Conservation (phyloP, 1,139 yeast genomes). For the Taphrina sp. region DNA sequence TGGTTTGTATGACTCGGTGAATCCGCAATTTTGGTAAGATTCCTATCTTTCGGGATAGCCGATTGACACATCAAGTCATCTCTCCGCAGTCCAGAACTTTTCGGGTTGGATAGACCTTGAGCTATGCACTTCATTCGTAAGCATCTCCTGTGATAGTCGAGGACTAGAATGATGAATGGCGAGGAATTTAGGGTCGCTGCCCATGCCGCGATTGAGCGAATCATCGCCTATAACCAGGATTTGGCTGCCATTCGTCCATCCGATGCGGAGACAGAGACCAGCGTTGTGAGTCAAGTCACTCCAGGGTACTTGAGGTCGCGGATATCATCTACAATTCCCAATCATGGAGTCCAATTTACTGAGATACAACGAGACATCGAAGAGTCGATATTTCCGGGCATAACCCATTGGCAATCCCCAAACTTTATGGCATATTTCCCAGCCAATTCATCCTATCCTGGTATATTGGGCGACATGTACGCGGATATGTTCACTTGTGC, state of each 20-base stretch:
- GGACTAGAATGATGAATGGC: not conserved
- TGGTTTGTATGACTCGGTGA: no score
- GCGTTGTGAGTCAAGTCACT: slow-evolving; percentile 37
- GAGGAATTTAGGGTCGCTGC: slow-evolving; percentile 37
- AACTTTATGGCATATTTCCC: slow-evolving; percentile 40
- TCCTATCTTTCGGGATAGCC: no score
- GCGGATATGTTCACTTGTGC: slow-evolving; percentile 39
- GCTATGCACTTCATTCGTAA: no score
- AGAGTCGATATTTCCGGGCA: slow-evolving; percentile 37
- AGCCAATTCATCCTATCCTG: slow-evolving; percentile 38
- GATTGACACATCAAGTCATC: no score
- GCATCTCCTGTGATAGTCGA: no score
- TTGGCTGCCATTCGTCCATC: slow-evolving; percentile 31
- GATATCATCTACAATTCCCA: slow-evolving; percentile 37
- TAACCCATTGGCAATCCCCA: slow-evolving; percentile 40
- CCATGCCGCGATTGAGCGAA: slow-evolving; percentile 39
- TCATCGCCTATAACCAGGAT: slow-evolving; percentile 37
- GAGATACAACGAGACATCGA: slow-evolving; percentile 37
- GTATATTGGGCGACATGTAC: slow-evolving; percentile 39
- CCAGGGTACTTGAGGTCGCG: slow-evolving; percentile 38
- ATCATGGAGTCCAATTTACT: slow-evolving; percentile 37
- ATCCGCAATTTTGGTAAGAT: no score
- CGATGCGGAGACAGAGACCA: not conserved
- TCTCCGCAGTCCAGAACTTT: no score
- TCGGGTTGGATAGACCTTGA: no score